Base-by-base conservation (phyloP, 2,329 filamentous ascomycete species). In the Alternaria sp. region DNA sequence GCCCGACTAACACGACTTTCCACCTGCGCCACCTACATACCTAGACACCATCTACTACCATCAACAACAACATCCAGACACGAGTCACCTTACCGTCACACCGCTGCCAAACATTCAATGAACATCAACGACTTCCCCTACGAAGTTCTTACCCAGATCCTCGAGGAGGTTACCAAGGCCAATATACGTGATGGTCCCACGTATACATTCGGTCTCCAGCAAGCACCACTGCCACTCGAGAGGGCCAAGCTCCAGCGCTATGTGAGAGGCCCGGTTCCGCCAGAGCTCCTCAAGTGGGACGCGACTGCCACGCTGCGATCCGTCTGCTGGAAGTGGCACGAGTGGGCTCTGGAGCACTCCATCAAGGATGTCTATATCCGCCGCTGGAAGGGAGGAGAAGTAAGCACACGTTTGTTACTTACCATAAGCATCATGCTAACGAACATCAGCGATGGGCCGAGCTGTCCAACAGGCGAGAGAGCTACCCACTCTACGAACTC, bases 161-260 rank as follows among this genome's bases (percentile, higher is more conserved):
- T 86, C 53, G 76, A 82, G 48, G 75, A 81, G 64, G 79, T 83
- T 58, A 79, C 83, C 62, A 76, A 79, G 59, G 73, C 81, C 66
- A 85, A 86, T 69, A 76, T 79, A 61, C 73, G 75, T 51, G 78
- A 84, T 72, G 80, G 80, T 46, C 81, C 81, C 20, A 79, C 75
- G 54, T 86, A 80, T 73, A 85, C 83, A 55, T 86, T 85, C 68
- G 84, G 84, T 58, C 76, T 86, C 28, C 81, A 79, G 26, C 80
- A 85, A 71, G 80, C 82, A 28, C 80, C 80, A 7, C 73, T 83
- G 59, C 82, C 82, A 8, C 72, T 82, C 52, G 77, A 83, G 65
- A 77, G 79, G 65, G 72, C 78, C 24, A 75, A 78, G 41, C 75
- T 84, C 52, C 79, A 83, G 65, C 81, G 80, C 64, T 85, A 85